A percentile compares a stretch with the other conserved stretches of the same genome.
Conservation (phyloP, 2,329 filamentous ascomycete genomes). For the Tolypocladium capitatum region DNA sequence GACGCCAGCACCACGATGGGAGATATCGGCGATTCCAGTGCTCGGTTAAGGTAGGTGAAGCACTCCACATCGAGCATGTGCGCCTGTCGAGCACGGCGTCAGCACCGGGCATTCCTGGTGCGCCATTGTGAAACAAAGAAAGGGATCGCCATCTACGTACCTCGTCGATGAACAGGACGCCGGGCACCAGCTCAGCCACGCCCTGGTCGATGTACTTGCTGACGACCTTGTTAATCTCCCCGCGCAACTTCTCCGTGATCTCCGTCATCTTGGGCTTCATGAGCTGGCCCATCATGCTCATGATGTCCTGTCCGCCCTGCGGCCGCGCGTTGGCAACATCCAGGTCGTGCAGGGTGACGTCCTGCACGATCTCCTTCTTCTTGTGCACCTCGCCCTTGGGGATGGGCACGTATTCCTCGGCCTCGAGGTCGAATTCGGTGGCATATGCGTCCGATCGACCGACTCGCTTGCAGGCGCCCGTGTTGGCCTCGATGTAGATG, state of each 20-base stretch:
- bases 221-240: conserved; percentile 98
- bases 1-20: conserved; percentile 96
- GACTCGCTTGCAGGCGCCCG: conserved; percentile 92
- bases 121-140: not conserved
- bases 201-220: conserved; percentile 98
- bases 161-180: conserved; percentile 97
- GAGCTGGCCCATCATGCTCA: conserved; percentile 99
- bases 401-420: conserved; percentile 96
- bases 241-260: conserved; percentile 91
- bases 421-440: conserved; percentile 96
- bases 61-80: conserved; percentile 99
- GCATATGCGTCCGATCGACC: conserved; percentile 93
- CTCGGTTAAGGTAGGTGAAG: conserved; percentile 97
- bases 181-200: conserved; percentile 93
- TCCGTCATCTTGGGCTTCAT: conserved; percentile 99
- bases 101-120: not conserved
- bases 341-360: conserved; percentile 92
- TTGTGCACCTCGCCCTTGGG: conserved; percentile 99
- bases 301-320: conserved; percentile 95
- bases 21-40: conserved; percentile 87
- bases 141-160: conserved; percentile 33
- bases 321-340: conserved; percentile 92
- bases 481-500: conserved; percentile 98
- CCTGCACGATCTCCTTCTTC: conserved; percentile 99
- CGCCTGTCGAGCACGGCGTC: conserved; percentile 42